A percentile compares a stretch with the other conserved stretches of the same genome.
Evolutionary conservation across 1,284 basidiomycete species (phyloP).

Genomic region (Marasmius oreades): DNA sequence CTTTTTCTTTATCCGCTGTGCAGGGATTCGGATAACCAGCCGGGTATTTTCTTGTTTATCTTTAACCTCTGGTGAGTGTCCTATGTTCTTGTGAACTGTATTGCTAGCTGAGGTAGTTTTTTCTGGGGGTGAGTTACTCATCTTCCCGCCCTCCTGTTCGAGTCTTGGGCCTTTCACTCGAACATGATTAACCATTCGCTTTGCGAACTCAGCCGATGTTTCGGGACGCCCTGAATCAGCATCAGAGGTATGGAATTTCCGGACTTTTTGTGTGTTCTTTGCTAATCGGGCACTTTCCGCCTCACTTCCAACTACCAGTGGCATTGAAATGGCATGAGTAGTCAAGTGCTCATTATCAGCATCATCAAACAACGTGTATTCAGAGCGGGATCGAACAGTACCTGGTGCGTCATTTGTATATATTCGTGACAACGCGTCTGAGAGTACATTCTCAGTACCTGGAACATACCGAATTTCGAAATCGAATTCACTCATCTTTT

Average conservation of each 20-base stretch:
- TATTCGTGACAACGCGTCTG: not conserved
- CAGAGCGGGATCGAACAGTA: not conserved
- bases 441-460: not conserved
- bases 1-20: no score
- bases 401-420: not conserved
- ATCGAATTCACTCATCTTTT: not conserved
- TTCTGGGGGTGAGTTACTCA: no score
- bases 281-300: no score
- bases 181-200: not conserved
- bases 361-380: not conserved
- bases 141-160: slow-evolving; percentile 6
- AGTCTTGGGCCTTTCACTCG: not conserved
- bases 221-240: not conserved
- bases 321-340: not conserved
- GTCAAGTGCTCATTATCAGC: not conserved
- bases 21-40: no score
- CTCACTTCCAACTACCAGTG: no score
- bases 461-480: not conserved
- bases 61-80: not conserved
- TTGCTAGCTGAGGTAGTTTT: no score
- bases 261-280: not conserved
- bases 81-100: no score
- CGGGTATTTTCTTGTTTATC: no score
- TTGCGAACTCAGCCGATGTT: not conserved
- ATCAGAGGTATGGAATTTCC: not conserved